Conservation (phyloP, 2,329 filamentous ascomycete genomes). For the Fonsecaea multimorphosa region DNA sequence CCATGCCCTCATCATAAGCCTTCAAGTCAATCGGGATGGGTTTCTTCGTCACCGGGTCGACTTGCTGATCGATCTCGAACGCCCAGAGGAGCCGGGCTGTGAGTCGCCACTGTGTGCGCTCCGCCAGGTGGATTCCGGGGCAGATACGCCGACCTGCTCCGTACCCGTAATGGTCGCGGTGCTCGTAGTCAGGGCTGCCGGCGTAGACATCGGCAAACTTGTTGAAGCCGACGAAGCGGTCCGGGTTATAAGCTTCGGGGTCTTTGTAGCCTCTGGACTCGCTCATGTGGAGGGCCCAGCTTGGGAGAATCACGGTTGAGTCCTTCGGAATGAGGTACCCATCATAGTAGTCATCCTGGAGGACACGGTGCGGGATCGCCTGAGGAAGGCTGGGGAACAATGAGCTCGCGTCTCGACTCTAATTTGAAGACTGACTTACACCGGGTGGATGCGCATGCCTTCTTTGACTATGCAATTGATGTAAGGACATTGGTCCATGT, state of each 20-base stretch:
- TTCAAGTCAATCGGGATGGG: slow-evolving; percentile 1
- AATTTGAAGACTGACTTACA: slow-evolving; percentile 12
- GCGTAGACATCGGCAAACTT: slow-evolving; percentile 19
- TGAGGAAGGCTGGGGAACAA: slow-evolving; percentile 10
- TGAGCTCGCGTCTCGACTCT: not conserved
- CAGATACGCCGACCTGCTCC: slow-evolving; percentile 12
- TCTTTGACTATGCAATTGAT: slow-evolving; percentile 50
- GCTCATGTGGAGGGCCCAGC: slow-evolving; percentile 44
- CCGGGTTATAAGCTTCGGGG: slow-evolving; percentile 51
- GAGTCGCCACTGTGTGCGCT: not conserved
- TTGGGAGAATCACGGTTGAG: slow-evolving; percentile 48
- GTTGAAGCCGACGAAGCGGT: slow-evolving; percentile 56
- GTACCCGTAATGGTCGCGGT: slow-evolving; percentile 18
- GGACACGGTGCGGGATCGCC: slow-evolving; percentile 40
- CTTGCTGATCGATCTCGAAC: not conserved
- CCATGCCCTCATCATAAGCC: slow-evolving; percentile 6
- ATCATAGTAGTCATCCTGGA: slow-evolving; percentile 56
- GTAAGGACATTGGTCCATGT: slow-evolving; percentile 43
- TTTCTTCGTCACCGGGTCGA: not conserved
- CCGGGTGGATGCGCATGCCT: slow-evolving; percentile 51
- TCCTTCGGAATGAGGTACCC: slow-evolving; percentile 58
- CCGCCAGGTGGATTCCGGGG: slow-evolving; percentile 13
- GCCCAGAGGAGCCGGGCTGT: slow-evolving; percentile 1
- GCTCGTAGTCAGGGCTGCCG: slow-evolving; percentile 10
- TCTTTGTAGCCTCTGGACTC: slow-evolving; percentile 50